A percentile compares a stretch with the other conserved stretches of the same genome.
Conservation (phyloP, 2,329 filamentous ascomycete genomes). For the Septoria petroselini region DNA sequence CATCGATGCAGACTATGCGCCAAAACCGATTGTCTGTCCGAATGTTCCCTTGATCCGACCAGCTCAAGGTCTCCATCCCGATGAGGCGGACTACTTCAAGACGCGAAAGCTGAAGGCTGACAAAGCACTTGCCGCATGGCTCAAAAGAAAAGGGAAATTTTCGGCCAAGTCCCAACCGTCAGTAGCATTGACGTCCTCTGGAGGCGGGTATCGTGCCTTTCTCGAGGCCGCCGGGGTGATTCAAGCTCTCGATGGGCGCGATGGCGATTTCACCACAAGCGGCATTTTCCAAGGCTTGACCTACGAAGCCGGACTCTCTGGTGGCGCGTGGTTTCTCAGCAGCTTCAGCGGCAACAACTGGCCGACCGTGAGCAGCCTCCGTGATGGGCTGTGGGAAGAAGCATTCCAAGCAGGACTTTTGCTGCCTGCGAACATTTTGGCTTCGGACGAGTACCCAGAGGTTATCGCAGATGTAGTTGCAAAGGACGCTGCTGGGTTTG, state of each 20-base stretch:
- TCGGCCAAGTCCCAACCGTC: constrained; percentile 40
- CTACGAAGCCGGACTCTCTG: constrained; percentile 48
- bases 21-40: constrained; percentile 41
- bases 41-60: constrained; percentile 40
- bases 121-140: constrained; percentile 41
- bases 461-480: constrained; percentile 38
- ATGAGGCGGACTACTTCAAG: constrained; percentile 42
- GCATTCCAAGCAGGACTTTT: constrained; percentile 41
- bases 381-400: constrained; percentile 42
- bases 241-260: constrained; percentile 45
- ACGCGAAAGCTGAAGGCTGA: constrained; percentile 42
- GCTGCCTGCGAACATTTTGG: constrained; percentile 36
- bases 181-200: constrained; percentile 44
- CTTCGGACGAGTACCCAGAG: constrained; percentile 33
- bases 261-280: constrained; percentile 40
- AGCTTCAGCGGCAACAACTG: constrained; percentile 49
- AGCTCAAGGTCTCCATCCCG: constrained; percentile 36
- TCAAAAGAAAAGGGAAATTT: constrained; percentile 40
- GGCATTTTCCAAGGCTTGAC: constrained; percentile 48
- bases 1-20: constrained; percentile 29
- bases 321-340: constrained; percentile 47
- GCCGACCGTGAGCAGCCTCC: constrained; percentile 44
- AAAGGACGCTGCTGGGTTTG: constrained; percentile 42
- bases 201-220: constrained; percentile 45
- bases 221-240: constrained; percentile 43